Conservation (phyloP, 202 grass and related monocot genomes). For the Schoenoplectus tabernaemontani region DNA sequence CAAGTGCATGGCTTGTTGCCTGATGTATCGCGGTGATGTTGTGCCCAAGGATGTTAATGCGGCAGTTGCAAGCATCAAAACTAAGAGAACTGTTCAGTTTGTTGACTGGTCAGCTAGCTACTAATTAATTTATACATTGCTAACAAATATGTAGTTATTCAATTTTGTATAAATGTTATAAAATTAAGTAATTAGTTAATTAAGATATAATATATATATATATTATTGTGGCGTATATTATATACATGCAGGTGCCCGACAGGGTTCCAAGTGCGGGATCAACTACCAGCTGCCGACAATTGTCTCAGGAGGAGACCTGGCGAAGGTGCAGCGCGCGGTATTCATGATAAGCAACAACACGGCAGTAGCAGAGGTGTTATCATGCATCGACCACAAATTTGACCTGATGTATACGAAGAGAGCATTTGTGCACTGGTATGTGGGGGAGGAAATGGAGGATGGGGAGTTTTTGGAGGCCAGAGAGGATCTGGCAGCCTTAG, state of each 20-base stretch:
- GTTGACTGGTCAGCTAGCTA: conserved; percentile 69
- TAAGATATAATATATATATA: neutral
- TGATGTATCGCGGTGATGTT: conserved; percentile 97
- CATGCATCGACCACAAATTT: conserved; percentile 87
- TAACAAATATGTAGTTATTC: neutral
- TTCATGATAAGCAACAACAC: conserved; percentile 99
- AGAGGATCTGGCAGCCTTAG: conserved; percentile 86
- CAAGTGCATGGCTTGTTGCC: conserved; percentile 95
- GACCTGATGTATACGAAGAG: conserved; percentile 95
- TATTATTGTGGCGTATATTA: neutral
- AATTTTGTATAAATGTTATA: neutral
- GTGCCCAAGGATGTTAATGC: conserved; percentile 98
- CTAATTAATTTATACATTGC: neutral
- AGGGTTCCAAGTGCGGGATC: conserved; percentile 96
- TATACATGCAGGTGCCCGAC: conserved; percentile 99
- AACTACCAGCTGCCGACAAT: conserved; percentile 94
- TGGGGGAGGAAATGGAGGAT: conserved; percentile 93
- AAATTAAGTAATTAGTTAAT: neutral
- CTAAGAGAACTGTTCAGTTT: conserved; percentile 98
- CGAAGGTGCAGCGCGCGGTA: conserved; percentile 88
- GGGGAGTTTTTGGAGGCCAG: conserved; percentile 93
- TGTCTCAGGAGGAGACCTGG: conserved; percentile 85
- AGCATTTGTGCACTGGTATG: conserved; percentile 94
- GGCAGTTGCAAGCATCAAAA: conserved; percentile 89
- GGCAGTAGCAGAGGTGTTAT: conserved; percentile 87